These are phyloP conservation scores for Xylaria intraflava DNA, from an alignment of 495 filamentous ascomycete species.

Conservation along the genomic window DNA sequence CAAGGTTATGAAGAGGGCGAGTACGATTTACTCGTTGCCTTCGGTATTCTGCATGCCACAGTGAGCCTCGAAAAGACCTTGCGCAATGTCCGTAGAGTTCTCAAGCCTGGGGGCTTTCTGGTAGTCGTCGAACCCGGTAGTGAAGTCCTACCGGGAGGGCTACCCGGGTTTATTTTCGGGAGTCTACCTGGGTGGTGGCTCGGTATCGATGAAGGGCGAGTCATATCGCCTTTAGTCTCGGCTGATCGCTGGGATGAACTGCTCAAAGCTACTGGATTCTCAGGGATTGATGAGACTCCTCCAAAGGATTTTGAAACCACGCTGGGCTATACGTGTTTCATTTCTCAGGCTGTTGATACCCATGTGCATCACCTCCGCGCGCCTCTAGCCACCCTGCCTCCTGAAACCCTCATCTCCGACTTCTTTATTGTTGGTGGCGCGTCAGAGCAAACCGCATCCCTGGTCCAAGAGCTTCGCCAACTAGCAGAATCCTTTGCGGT, in stretches of 20 bases:
- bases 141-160: background rate
- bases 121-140: constrained; percentile 12
- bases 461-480: background rate
- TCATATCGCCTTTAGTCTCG: constrained; percentile 25
- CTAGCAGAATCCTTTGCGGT: background rate
- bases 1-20: constrained; percentile 33
- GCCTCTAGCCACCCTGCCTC: background rate
- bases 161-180: constrained; percentile 29
- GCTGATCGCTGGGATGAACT: constrained; percentile 29
- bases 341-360: background rate
- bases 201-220: constrained; percentile 30
- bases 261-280: constrained; percentile 36
- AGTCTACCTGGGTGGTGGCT: constrained; percentile 43
- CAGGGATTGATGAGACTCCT: constrained; percentile 34
- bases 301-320: background rate
- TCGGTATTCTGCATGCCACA: constrained; percentile 33
- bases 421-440: background rate
- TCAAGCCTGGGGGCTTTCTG: constrained; percentile 24
- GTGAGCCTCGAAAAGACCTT: constrained; percentile 9
- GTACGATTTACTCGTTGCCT: constrained; percentile 41
- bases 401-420: background rate
- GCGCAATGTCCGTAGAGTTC: constrained; percentile 11
- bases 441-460: background rate
- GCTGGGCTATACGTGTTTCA: background rate
- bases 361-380: background rate